These are phyloP conservation scores for Stenocarpella maydis DNA, from an alignment of 2,329 filamentous ascomycete genomes.

Conservation along the genomic window DNA sequence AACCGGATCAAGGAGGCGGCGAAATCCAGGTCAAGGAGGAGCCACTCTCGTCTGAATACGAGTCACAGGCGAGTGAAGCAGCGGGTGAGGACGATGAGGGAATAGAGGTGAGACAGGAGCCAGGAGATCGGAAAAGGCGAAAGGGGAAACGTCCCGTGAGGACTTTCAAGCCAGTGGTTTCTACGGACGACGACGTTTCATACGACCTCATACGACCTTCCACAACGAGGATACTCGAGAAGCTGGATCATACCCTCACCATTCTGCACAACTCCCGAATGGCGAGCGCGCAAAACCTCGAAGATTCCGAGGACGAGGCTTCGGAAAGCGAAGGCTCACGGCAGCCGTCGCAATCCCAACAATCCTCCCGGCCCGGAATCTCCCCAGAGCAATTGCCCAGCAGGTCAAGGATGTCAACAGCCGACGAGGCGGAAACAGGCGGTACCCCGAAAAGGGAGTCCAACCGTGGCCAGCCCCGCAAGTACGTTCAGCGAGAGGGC, in stretches of 20 bases:
- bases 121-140: background rate
- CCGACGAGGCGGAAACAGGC: background rate
- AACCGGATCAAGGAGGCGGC: conserved; percentile 3
- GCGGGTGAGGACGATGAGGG: conserved; percentile 2
- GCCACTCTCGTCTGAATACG: conserved; percentile 34
- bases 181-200: conserved; percentile 76
- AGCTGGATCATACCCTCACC: conserved; percentile 74
- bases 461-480: conserved; percentile 37
- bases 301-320: conserved; percentile 41
- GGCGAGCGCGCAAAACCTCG: conserved; percentile 51
- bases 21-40: conserved; percentile 16
- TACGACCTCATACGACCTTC: conserved; percentile 71
- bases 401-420: background rate
- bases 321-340: conserved; percentile 30
- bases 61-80: background rate
- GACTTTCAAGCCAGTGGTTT: conserved; percentile 60
- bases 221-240: conserved; percentile 73
- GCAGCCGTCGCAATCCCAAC: background rate
- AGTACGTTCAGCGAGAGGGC: conserved; percentile 38
- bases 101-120: background rate
- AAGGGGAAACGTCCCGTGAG: background rate
- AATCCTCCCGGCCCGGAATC: background rate
- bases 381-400: conserved; percentile 14
- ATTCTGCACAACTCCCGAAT: conserved; percentile 74
- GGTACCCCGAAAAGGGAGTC: background rate